Percentiles rank a stretch among this genome's conserved stretches.
Conservation (phyloP, 345 rosid species). For the Cardamine resedifolia region DNA sequence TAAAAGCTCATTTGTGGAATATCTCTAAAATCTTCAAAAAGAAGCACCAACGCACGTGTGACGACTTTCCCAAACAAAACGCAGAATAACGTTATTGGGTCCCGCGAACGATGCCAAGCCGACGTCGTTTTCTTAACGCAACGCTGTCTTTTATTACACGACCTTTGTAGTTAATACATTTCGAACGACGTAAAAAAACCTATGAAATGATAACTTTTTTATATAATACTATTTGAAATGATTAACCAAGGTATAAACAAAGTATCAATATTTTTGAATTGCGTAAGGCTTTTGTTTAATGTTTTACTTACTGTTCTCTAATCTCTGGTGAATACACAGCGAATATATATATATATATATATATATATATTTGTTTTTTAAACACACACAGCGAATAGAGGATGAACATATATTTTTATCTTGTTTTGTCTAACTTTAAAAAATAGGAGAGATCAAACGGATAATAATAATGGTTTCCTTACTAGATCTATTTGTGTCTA, state of each 20-base stretch:
- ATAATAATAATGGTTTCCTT: neutral
- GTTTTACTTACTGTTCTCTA: too few species aligned
- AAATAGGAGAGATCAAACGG: neutral
- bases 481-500: neutral
- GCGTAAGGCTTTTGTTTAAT: too few species aligned
- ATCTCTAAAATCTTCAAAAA: constrained; percentile 29
- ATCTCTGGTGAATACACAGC: too few species aligned
- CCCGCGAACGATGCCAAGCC: constrained; percentile 31
- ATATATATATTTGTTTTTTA: too few species aligned
- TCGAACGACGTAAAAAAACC: constrained; percentile 25
- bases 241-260: neutral
- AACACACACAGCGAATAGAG: too few species aligned
- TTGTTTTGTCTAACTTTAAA: neutral
- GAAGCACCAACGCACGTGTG: constrained; percentile 42
- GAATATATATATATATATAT: too few species aligned
- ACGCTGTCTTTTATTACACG: constrained; percentile 26
- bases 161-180: constrained; percentile 2
- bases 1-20: constrained; percentile 22
- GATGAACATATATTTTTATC: neutral
- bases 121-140: constrained; percentile 38
- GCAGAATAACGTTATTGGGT: constrained; percentile 31
- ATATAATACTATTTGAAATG: too few species aligned
- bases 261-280: neutral
- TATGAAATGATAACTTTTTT: constrained; percentile 34
- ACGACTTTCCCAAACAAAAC: constrained; percentile 28